These are phyloP conservation scores for Miamiensis avidus DNA, from an alignment of 169 alveolate genomes.

Conservation along the genomic window DNA sequence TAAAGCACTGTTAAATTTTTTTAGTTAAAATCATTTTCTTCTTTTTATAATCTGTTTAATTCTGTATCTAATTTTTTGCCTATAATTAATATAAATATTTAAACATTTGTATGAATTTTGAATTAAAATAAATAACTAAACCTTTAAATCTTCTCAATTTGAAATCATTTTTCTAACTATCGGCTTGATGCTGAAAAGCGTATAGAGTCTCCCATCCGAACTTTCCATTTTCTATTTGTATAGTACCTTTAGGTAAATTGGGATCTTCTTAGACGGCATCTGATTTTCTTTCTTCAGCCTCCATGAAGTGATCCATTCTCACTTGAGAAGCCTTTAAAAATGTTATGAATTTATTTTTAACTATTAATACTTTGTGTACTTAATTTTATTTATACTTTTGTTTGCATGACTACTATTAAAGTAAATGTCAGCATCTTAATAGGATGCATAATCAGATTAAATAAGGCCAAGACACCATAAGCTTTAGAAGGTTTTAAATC, in stretches of 20 bases:
- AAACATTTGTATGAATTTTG: no score
- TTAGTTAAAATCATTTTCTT: slow-evolving; percentile 5
- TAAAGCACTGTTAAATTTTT: slow-evolving; percentile 9
- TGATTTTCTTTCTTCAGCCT: slow-evolving; percentile 9
- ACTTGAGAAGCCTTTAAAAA: slow-evolving; percentile 12
- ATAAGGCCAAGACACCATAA: slow-evolving; percentile 60
- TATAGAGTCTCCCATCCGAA: slow-evolving; percentile 11
- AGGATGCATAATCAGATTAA: slow-evolving; percentile 66
- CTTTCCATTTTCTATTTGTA: background rate
- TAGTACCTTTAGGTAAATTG: background rate
- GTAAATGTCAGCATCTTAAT: slow-evolving; percentile 40
- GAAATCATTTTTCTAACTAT: background rate
- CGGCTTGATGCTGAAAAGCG: background rate
- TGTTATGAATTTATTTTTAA: no score
- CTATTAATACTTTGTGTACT: no score
- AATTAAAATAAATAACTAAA: no score
- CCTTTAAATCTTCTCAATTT: background rate
- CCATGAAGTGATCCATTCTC: slow-evolving; percentile 8
- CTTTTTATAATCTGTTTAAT: background rate
- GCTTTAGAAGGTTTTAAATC: slow-evolving; percentile 51
- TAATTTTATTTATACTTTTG: no score
- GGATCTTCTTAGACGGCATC: slow-evolving; percentile 5
- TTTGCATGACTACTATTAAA: background rate
- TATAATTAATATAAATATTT: slow-evolving; percentile 4
- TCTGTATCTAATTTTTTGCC: background rate